Base-by-base conservation (phyloP, 805 yeast genomes). In the Jamesozyma spencerorum region DNA sequence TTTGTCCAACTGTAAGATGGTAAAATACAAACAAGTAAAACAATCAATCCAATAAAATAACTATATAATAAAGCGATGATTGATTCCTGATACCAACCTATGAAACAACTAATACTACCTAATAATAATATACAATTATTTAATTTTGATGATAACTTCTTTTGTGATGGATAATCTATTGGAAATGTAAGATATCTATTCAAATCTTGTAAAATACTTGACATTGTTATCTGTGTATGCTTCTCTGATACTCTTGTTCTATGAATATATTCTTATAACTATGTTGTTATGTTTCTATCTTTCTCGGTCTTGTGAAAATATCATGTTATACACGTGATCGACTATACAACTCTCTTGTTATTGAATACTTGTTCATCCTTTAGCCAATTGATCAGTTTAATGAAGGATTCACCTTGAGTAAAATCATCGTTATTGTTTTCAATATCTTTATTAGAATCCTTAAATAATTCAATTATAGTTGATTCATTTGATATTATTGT, bases 1-100 rank as follows among this genome's bases (percentile, higher is more conserved):
- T n/a, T n/a, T n/a, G n/a, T n/a, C 6, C 57, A 47, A 2, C 80
- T 69, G 69, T 79, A 82, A 19, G 81, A 70, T 24, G 86, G 85
- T 17, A 77, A 61, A 3, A 69, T 70, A 4, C 69, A 49, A 5
- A 70, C 40, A 10, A 65, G 41, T 2, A 68, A 53, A 3, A 66
- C 20, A 1, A 63, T 26, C 15, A 66, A 49, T 58, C 10, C 57
- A 64, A 54, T 73, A 72, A 11, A 66, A 49, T 38, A 58, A 58
- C 18, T 27, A 10, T 26, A 14, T 7, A 74, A 46, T 6, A 72
- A 52, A 33, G 57, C 47, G 4, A 49, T 39, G 4, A 81, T 50
- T 38, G 77, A 68, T 44, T 72, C 74, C 19, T 71, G 49, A 1
- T 65, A 34, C 37, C 69, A 68, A 0, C 87, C 86, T 35, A 65